Evolutionary conservation across 129 eudicot species (phyloP).

Genomic region (Smallanthus sonchifolius): DNA sequence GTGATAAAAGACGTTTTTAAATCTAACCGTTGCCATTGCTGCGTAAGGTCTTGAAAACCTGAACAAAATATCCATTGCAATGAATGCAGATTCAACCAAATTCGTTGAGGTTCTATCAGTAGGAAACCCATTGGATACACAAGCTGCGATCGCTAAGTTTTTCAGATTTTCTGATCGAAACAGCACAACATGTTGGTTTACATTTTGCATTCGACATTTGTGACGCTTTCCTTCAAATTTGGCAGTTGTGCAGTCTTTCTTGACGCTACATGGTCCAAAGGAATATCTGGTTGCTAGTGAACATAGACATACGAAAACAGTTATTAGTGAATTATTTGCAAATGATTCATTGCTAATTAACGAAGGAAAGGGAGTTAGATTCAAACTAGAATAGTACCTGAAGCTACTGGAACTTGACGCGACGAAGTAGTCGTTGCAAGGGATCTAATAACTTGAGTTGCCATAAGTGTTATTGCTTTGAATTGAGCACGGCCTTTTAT

Average conservation of each 20-base stretch:
- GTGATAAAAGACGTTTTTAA: neutral
- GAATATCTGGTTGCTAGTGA: constrained; percentile 9
- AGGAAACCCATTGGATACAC: neutral
- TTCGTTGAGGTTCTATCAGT: neutral
- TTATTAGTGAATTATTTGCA: neutral
- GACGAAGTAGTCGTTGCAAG: neutral
- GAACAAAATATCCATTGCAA: constrained; percentile 21
- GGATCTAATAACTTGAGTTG: neutral
- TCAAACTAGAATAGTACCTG: neutral
- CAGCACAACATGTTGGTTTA: neutral
- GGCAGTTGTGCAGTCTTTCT: neutral
- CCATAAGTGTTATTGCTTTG: constrained; percentile 8
- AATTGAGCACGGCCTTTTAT: neutral
- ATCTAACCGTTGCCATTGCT: constrained; percentile 33
- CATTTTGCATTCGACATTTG: neutral
- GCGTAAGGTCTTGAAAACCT: constrained; percentile 35
- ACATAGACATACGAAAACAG: neutral
- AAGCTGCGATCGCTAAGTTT: neutral
- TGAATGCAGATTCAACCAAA: neutral
- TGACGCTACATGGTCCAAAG: neutral
- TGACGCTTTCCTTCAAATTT: neutral
- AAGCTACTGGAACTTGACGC: neutral
- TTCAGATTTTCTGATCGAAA: neutral
- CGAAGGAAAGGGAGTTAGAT: neutral
- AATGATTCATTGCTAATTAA: neutral